Conservation (phyloP, 768 basidiomycete genomes). For the Xanthoconium stramineum region DNA sequence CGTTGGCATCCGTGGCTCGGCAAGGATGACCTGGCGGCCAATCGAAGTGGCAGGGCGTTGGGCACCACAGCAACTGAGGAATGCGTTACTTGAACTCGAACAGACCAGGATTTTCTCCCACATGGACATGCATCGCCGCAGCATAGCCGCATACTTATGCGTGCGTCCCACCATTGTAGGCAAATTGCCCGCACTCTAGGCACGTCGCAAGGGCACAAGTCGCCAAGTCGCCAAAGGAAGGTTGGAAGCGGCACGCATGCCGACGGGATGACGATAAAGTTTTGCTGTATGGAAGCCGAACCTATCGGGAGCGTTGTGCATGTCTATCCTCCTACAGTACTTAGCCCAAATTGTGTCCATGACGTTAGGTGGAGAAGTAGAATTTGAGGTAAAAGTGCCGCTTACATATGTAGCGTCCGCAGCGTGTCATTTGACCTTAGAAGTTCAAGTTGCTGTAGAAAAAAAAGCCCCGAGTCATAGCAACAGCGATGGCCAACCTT, state of each 20-base stretch:
- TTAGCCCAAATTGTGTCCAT: too few relatives aligned
- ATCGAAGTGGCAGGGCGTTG: not conserved
- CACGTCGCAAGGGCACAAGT: not conserved
- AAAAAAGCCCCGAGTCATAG: not conserved
- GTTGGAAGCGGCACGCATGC: not conserved
- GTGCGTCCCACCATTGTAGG: not conserved
- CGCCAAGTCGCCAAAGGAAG: too few relatives aligned
- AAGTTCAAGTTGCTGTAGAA: not conserved
- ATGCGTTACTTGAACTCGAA: not conserved
- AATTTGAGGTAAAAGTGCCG: too few relatives aligned
- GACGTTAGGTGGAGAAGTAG: too few relatives aligned
- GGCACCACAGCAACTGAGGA: not conserved
- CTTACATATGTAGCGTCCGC: too few relatives aligned
- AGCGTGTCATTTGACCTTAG: too few relatives aligned
- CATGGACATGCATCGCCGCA: not conserved
- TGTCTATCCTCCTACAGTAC: too few relatives aligned
- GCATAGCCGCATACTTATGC: not conserved
- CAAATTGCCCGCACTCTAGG: not conserved
- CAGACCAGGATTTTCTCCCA: not conserved
- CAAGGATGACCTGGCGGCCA: not conserved
- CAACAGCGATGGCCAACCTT: not conserved
- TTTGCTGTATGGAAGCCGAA: too few relatives aligned
- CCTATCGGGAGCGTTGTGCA: too few relatives aligned
- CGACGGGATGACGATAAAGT: not conserved
- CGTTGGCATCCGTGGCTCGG: not conserved